These are phyloP conservation scores for Paracamarosporium sp. DNA, from an alignment of 2,329 filamentous ascomycete species.

Conservation along the genomic window DNA sequence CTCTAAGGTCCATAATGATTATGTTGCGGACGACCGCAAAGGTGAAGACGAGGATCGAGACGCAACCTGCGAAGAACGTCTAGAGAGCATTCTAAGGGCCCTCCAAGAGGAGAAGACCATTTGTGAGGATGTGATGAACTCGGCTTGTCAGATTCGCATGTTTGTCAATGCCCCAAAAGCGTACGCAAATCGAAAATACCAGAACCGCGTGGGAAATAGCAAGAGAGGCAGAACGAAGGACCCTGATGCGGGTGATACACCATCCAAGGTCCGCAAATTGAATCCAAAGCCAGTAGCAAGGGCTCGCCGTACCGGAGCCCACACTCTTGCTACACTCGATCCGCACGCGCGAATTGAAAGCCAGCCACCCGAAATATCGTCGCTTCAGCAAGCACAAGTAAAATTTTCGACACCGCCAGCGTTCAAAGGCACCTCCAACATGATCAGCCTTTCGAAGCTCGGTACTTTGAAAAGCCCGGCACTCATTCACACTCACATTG, in stretches of 20 bases:
- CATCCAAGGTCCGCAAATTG: slow-evolving; percentile 15
- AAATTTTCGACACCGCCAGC: slow-evolving; percentile 9
- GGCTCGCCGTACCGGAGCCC: slow-evolving; percentile 7
- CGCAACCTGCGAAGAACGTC: slow-evolving; percentile 33
- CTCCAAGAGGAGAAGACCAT: slow-evolving; percentile 45
- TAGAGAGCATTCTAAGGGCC: slow-evolving; percentile 38
- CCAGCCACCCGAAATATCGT: slow-evolving; percentile 12
- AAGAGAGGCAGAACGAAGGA: slow-evolving; percentile 35
- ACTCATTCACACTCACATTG: slow-evolving; percentile 4
- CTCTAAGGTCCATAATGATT: slow-evolving; percentile 37
- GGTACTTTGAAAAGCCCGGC: neutral
- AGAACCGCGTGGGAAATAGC: slow-evolving; percentile 43
- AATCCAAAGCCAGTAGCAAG: slow-evolving; percentile 4
- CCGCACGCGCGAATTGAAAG: neutral
- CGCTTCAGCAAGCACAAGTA: neutral
- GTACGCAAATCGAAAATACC: slow-evolving; percentile 40
- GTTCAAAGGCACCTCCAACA: slow-evolving; percentile 4
- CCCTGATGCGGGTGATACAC: slow-evolving; percentile 7
- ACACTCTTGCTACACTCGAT: neutral
- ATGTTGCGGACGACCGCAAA: slow-evolving; percentile 42
- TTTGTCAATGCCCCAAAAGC: slow-evolving; percentile 45
- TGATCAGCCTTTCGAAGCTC: neutral
- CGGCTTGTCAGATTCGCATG: slow-evolving; percentile 44
- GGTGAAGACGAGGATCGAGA: slow-evolving; percentile 41
- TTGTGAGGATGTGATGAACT: slow-evolving; percentile 46